Conservation (phyloP, 805 yeast genomes). For the Candida michaelii region DNA sequence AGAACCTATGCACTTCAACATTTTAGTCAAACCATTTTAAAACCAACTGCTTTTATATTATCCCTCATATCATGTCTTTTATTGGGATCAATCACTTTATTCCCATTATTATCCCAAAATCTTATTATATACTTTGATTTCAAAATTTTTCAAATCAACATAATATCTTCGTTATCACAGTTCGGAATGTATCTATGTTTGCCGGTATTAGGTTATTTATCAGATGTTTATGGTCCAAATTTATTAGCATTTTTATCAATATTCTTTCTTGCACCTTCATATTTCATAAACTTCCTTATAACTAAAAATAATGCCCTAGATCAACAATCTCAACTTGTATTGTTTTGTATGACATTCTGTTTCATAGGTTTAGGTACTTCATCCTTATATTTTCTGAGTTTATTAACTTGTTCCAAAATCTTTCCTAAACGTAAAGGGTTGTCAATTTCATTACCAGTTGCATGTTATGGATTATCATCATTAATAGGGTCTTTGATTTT, state of each 20-base stretch:
- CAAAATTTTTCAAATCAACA: constrained; percentile 63
- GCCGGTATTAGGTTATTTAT: constrained; percentile 77
- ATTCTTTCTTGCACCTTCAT: constrained; percentile 66
- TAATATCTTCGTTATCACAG: constrained; percentile 70
- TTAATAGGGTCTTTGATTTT: constrained; percentile 67
- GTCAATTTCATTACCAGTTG: constrained; percentile 85
- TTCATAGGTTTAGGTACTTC: constrained; percentile 73
- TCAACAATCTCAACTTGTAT: constrained; percentile 4
- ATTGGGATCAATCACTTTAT: constrained; percentile 80
- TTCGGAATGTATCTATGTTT: constrained; percentile 83
- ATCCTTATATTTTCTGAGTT: constrained; percentile 65
- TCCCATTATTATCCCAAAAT: constrained; percentile 75
- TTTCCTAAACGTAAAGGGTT: constrained; percentile 74
- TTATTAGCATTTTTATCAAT: constrained; percentile 62
- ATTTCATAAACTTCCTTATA: constrained; percentile 36
- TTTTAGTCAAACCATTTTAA: constrained; percentile 27
- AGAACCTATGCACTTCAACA: constrained; percentile 1
- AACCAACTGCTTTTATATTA: constrained; percentile 51
- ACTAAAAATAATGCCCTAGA: not conserved
- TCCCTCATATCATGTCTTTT: constrained; percentile 66
- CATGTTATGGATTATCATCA: constrained; percentile 83
- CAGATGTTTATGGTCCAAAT: constrained; percentile 85
- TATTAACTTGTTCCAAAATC: constrained; percentile 82
- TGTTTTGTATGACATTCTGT: constrained; percentile 50
- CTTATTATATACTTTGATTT: constrained; percentile 60